Percentiles rank a stretch among this genome's conserved stretches.
phyloP scores from a whole-genome alignment of 805 yeast genomes.

The Diddensiella caesifluorescens region DNA sequence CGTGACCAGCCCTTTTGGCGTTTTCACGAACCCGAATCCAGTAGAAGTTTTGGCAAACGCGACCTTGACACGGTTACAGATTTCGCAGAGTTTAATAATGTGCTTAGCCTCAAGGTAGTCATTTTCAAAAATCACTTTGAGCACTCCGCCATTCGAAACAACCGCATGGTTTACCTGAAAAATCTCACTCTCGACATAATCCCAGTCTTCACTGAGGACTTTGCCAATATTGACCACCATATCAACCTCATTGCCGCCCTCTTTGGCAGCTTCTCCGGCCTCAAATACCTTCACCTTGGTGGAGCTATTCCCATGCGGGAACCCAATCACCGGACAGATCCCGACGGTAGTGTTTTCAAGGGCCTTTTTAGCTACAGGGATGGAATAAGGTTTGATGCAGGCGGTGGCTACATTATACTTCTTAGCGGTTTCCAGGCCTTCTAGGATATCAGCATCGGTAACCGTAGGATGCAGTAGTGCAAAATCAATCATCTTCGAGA shows the following conservation, averaged over 20 bases:
- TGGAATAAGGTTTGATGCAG: constrained; percentile 5
- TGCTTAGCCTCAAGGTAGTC: constrained; percentile 4
- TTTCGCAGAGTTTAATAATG: constrained; percentile 4
- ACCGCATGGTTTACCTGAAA: constrained; percentile 1
- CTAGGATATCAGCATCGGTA: constrained; percentile 3
- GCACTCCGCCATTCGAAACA: background rate
- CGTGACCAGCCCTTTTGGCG: background rate
- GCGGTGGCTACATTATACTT: constrained; percentile 4
- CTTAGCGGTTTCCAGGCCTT: constrained; percentile 1
- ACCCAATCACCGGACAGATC: constrained; percentile 6
- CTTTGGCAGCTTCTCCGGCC: constrained; percentile 3
- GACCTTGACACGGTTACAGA: constrained; percentile 1
- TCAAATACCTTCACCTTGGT: constrained; percentile 4
- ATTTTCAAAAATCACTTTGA: constrained; percentile 3
- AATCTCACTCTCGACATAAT: constrained; percentile 2
- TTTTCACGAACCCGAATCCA: constrained; percentile 5
- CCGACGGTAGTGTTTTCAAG: background rate
- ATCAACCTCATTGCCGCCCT: constrained; percentile 4
- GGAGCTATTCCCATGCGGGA: constrained; percentile 6
- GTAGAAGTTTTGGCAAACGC: constrained; percentile 6
- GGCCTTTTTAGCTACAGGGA: background rate
- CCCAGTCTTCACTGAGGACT: constrained; percentile 5
- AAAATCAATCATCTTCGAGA: constrained; percentile 4
- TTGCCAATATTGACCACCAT: constrained; percentile 7
- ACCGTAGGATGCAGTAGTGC: constrained; percentile 3